Conservation (phyloP, 345 rosid species). For the Rhodomyrtus tomentosa region DNA sequence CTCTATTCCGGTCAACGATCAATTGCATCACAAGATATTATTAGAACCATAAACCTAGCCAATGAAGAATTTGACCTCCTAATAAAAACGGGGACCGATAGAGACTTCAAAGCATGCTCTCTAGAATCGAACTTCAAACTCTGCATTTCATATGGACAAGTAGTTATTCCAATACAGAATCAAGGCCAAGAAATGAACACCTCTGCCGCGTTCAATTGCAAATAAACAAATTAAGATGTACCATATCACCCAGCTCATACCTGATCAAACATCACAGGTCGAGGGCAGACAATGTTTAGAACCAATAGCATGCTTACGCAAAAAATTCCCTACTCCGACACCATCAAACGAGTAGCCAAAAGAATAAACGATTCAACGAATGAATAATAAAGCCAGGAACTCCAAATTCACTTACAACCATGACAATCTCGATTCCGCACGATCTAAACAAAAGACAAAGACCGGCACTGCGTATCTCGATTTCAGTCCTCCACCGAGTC, state of each 20-base stretch:
- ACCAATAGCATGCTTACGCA: neutral
- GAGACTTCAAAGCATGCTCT: neutral
- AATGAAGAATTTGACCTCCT: neutral
- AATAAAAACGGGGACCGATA: neutral
- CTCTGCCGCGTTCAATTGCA: neutral
- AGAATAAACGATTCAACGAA: neutral
- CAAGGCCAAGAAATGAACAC: neutral
- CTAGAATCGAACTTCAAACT: neutral
- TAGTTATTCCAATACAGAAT: neutral
- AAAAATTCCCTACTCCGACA: neutral
- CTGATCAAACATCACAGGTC: neutral
- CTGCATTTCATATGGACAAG: neutral
- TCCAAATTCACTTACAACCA: neutral
- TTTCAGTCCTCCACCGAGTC: neutral
- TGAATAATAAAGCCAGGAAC: neutral
- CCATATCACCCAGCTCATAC: neutral
- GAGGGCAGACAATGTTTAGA: neutral
- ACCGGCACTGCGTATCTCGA: neutral
- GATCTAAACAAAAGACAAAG: neutral
- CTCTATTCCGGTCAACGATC: neutral
- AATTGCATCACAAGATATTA: too few relatives aligned
- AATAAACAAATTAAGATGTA: neutral
- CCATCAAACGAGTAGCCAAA: neutral
- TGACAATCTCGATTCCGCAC: neutral
- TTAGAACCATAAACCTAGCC: neutral